phyloP scores from a whole-genome alignment of 2,329 filamentous ascomycete genomes.

The Fusarium austroafricanum region DNA sequence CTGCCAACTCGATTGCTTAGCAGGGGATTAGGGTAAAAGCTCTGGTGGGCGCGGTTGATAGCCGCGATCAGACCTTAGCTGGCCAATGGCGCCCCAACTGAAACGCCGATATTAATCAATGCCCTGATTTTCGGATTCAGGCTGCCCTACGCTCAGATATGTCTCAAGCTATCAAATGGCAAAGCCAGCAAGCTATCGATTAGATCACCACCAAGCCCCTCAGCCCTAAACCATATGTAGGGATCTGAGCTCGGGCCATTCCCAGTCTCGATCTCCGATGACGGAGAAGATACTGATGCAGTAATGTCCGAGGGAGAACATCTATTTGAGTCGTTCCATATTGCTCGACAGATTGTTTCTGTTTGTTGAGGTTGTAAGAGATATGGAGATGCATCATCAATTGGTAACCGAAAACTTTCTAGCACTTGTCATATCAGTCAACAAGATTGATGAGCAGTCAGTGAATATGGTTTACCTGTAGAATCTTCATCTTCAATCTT shows the following conservation, averaged over 20 bases:
- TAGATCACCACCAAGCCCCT: not conserved
- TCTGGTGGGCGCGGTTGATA: not conserved
- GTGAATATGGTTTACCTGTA: not conserved
- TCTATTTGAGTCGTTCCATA: not conserved
- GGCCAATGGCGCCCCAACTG: not conserved
- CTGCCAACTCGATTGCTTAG: not conserved
- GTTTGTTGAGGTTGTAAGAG: not conserved
- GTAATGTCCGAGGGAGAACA: not conserved
- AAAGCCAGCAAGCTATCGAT: not conserved
- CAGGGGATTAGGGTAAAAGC: not conserved
- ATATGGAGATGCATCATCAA: too few species aligned
- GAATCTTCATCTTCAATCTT: not conserved
- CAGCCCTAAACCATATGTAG: not conserved
- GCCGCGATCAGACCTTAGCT: not conserved
- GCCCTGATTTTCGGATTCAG: not conserved
- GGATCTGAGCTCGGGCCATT: not conserved
- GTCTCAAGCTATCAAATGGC: conserved; percentile 3
- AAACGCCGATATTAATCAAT: not conserved
- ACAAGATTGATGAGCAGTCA: too few species aligned
- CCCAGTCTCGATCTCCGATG: fast-evolving
- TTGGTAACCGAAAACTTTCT: too few species aligned
- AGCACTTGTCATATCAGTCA: too few species aligned
- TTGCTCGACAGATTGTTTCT: not conserved
- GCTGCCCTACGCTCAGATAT: not conserved
- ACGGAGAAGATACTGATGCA: too few species aligned